These are phyloP conservation scores for Pythium utonaiense DNA, from an alignment of 352 stramenopile species.

Conservation along the genomic window DNA sequence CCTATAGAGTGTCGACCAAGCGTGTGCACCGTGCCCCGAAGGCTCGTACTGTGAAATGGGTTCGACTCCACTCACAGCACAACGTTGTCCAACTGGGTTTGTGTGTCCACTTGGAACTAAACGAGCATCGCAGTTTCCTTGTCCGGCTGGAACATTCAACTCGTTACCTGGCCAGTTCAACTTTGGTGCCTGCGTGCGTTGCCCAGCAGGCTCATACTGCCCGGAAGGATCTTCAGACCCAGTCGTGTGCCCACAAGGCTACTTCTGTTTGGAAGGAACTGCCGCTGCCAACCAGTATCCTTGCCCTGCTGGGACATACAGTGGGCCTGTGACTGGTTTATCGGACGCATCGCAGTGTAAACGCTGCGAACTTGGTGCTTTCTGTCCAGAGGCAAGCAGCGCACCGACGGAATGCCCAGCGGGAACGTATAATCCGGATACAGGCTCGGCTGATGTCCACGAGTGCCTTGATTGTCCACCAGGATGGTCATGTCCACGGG, in stretches of 20 bases:
- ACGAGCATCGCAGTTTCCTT: slow-evolving; percentile 67
- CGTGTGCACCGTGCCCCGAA: slow-evolving; percentile 67
- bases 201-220: slow-evolving; percentile 67
- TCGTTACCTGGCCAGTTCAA: slow-evolving; percentile 41
- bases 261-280: slow-evolving; percentile 83
- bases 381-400: slow-evolving; percentile 80
- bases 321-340: slow-evolving; percentile 50
- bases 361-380: slow-evolving; percentile 63
- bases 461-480: slow-evolving; percentile 69
- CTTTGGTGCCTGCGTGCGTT: slow-evolving; percentile 49
- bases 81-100: slow-evolving; percentile 60
- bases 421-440: slow-evolving; percentile 69
- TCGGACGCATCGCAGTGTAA: slow-evolving; percentile 46
- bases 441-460: slow-evolving; percentile 38
- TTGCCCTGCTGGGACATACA: slow-evolving; percentile 87
- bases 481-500: slow-evolving; percentile 68
- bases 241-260: slow-evolving; percentile 63
- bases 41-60: slow-evolving; percentile 81
- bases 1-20: slow-evolving; percentile 68
- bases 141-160: slow-evolving; percentile 86
- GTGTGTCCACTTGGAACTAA: slow-evolving; percentile 73
- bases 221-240: slow-evolving; percentile 40
- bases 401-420: slow-evolving; percentile 61
- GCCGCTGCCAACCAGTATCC: slow-evolving; percentile 62
- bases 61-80: slow-evolving; percentile 54